Evolutionary conservation across 2,329 filamentous ascomycete species (phyloP).

Genomic region (Ceratocystis harringtonii): DNA sequence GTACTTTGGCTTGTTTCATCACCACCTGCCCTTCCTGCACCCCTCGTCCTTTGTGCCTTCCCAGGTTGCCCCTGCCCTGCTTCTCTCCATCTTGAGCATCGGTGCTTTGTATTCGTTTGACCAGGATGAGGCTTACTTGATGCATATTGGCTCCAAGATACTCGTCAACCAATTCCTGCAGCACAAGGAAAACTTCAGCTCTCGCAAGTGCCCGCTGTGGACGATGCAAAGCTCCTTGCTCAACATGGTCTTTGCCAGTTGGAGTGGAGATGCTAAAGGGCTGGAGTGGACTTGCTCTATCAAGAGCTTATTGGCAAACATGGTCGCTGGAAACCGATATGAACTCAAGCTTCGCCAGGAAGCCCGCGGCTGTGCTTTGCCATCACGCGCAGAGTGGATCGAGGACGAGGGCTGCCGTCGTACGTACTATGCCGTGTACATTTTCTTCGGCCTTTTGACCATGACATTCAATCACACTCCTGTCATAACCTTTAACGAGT

Average conservation of each 20-base stretch:
- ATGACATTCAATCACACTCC: constrained; percentile 96
- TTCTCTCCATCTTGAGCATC: constrained; percentile 85
- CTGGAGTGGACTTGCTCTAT: constrained; percentile 98
- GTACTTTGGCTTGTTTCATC: constrained; percentile 94
- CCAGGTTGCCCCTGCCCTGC: constrained; percentile 61
- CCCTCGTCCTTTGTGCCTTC: constrained; percentile 78
- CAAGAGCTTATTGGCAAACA: constrained; percentile 93
- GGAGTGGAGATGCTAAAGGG: constrained; percentile 95
- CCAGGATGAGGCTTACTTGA: constrained; percentile 89
- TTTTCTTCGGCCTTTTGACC: constrained; percentile 92
- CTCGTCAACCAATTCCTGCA: constrained; percentile 93
- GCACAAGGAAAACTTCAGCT: constrained; percentile 98
- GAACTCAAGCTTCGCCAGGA: constrained; percentile 89
- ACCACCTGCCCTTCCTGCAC: constrained; percentile 90
- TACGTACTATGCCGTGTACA: constrained; percentile 97
- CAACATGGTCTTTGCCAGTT: constrained; percentile 98
- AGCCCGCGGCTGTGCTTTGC: constrained; percentile 59
- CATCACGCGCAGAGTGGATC: constrained; percentile 80
- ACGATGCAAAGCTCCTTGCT: constrained; percentile 93
- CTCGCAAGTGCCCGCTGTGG: constrained; percentile 91
- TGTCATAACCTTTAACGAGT: constrained; percentile 95
- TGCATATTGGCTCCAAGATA: constrained; percentile 95
- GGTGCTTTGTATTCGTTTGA: constrained; percentile 94
- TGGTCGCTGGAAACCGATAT: constrained; percentile 95
- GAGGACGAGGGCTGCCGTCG: constrained; percentile 92